phyloP scores from a whole-genome alignment of 2,329 filamentous ascomycete species.

The Podosphaera fusca region DNA sequence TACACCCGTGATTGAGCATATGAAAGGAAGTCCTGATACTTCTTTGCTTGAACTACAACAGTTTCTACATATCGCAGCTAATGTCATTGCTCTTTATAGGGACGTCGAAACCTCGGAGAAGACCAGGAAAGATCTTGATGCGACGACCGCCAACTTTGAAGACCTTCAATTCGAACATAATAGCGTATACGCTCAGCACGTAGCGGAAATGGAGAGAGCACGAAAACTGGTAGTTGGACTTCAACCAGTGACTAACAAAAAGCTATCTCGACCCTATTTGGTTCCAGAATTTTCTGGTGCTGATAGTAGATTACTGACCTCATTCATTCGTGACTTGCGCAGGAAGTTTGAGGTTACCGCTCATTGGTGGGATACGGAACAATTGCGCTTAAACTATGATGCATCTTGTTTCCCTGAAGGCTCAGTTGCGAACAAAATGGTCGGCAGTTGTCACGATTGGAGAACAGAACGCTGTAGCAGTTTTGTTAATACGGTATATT shows the following conservation, averaged over 20 bases:
- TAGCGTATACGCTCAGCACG: neutral
- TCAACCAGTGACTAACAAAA: neutral
- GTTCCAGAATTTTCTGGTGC: neutral
- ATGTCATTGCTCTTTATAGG: neutral
- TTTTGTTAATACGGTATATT: no score
- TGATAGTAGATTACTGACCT: neutral
- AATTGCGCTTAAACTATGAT: neutral
- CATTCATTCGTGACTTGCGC: neutral
- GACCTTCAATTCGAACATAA: neutral
- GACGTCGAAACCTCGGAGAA: neutral
- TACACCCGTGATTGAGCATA: neutral
- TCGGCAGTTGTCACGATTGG: neutral
- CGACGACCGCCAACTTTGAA: neutral
- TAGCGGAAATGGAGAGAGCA: neutral
- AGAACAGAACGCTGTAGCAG: no score
- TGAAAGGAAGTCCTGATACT: neutral
- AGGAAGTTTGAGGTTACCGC: neutral
- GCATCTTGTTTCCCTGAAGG: neutral
- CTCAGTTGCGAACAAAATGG: neutral
- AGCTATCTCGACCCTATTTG: neutral
- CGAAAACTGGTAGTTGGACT: neutral
- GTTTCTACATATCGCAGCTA: neutral
- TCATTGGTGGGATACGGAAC: neutral
- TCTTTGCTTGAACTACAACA: neutral
- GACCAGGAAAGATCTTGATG: neutral